A percentile compares a stretch with the other conserved stretches of the same genome.
These are phyloP conservation scores for Porphyrellus cyaneotinctus DNA, from an alignment of 768 basidiomycete genomes.

Conservation along the genomic window DNA sequence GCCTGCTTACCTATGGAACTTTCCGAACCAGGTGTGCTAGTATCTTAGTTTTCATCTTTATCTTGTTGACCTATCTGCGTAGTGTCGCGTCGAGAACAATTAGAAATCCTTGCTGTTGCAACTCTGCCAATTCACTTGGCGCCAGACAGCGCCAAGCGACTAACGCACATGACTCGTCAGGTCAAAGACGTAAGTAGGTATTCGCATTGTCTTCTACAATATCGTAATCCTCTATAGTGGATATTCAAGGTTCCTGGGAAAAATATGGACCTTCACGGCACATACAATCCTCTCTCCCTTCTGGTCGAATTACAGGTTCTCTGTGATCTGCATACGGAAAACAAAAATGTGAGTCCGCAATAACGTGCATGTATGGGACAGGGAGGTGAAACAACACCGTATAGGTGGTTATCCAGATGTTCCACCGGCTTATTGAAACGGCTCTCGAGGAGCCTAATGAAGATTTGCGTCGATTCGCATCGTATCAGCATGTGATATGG, in stretches of 20 bases:
- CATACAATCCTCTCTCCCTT: constrained; percentile 22
- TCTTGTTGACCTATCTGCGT: neutral
- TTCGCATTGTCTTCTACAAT: neutral
- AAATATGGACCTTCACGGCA: neutral
- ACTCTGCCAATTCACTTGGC: constrained; percentile 17
- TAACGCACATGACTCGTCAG: constrained; percentile 17
- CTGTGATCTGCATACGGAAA: constrained; percentile 7
- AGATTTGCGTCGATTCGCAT: constrained; percentile 43
- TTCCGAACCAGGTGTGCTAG: constrained; percentile 11
- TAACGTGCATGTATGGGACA: neutral
- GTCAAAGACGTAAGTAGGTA: constrained; percentile 20
- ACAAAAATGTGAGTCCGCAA: constrained; percentile 15
- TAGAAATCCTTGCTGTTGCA: constrained; percentile 23
- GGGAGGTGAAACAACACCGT: neutral
- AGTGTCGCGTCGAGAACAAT: constrained; percentile 24
- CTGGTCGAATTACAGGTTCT: constrained; percentile 25
- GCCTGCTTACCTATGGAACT: constrained; percentile 2
- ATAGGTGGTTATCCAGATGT: constrained; percentile 16
- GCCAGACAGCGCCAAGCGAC: constrained; percentile 2
- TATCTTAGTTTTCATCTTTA: neutral
- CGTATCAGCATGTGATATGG: constrained; percentile 62
- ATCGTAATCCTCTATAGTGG: constrained; percentile 16
- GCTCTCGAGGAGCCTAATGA: constrained; percentile 33
- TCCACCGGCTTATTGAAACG: constrained; percentile 39
- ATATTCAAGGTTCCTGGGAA: constrained; percentile 5